These are phyloP conservation scores for Lecanicillium sp. DNA, from an alignment of 2,329 filamentous ascomycete species.

Conservation along the genomic window DNA sequence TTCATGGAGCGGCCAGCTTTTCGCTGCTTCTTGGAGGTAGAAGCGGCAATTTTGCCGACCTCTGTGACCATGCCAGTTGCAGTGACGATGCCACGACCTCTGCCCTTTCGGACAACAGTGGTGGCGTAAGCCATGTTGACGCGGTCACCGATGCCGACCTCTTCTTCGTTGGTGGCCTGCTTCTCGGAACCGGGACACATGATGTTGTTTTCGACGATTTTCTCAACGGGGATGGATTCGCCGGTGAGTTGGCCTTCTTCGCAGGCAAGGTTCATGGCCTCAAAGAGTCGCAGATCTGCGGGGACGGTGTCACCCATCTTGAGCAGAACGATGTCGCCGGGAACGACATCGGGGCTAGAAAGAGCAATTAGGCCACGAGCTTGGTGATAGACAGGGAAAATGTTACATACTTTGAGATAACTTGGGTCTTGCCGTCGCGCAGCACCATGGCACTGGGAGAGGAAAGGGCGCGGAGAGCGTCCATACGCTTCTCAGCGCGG, in stretches of 20 bases:
- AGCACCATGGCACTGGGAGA: conserved; percentile 56
- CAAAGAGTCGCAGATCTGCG: conserved; percentile 61
- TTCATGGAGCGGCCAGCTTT: conserved; percentile 48
- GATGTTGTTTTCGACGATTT: conserved; percentile 46
- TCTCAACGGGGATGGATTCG: conserved; percentile 65
- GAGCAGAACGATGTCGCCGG: conserved; percentile 61
- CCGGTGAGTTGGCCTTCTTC: conserved; percentile 73
- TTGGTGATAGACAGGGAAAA: neutral
- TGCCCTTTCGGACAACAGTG: conserved; percentile 63
- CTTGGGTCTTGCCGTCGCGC: conserved; percentile 48
- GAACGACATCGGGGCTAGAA: conserved; percentile 53
- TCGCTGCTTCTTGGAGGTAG: conserved; percentile 43
- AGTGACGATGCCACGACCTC: conserved; percentile 64
- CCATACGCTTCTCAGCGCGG: conserved; percentile 58
- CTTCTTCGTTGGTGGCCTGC: conserved; percentile 31
- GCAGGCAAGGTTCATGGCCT: conserved; percentile 70
- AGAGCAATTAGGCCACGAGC: neutral
- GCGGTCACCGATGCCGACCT: conserved; percentile 61
- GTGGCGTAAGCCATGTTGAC: conserved; percentile 70
- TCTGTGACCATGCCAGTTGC: conserved; percentile 65
- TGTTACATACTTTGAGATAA: conserved; percentile 46
- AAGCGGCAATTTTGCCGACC: conserved; percentile 59
- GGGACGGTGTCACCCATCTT: conserved; percentile 69
- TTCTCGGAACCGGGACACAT: conserved; percentile 36
- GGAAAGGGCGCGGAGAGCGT: conserved; percentile 51